Evolutionary conservation across 2,329 filamentous ascomycete species (phyloP).

Genomic region (Didymella keratinophila): DNA sequence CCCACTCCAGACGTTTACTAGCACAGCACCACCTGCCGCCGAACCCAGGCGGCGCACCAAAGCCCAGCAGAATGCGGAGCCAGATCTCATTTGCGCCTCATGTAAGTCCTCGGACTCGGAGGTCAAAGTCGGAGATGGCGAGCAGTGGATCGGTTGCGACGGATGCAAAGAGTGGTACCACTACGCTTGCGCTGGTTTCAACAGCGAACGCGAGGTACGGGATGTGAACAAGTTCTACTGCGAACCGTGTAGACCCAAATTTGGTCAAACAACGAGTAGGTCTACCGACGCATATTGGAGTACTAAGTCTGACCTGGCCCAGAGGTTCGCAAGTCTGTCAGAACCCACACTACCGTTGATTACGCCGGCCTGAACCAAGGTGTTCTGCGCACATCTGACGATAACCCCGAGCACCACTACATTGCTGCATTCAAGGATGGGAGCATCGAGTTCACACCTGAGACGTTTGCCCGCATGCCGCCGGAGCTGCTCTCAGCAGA

Average conservation of each 20-base stretch:
- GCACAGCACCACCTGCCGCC: constrained; percentile 22
- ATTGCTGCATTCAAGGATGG: constrained; percentile 72
- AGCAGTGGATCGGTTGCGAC: constrained; percentile 73
- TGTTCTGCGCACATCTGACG: constrained; percentile 69
- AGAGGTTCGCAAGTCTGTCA: constrained; percentile 70
- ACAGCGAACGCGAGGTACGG: constrained; percentile 68
- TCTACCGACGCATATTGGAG: constrained; percentile 36
- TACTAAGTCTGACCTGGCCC: constrained; percentile 38
- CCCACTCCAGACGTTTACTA: constrained; percentile 35
- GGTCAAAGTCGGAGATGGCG: constrained; percentile 60
- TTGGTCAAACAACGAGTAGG: constrained; percentile 69
- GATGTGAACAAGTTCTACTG: constrained; percentile 75
- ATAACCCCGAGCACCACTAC: constrained; percentile 72
- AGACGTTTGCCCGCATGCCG: constrained; percentile 69
- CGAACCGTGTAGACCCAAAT: constrained; percentile 63
- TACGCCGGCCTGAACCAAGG: constrained; percentile 73
- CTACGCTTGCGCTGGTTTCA: constrained; percentile 71
- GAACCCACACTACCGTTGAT: constrained; percentile 71
- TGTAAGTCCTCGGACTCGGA: constrained; percentile 65
- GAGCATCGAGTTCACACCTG: constrained; percentile 66
- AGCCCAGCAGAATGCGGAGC: constrained; percentile 40
- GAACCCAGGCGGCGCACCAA: constrained; percentile 18
- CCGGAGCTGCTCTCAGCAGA: constrained; percentile 70
- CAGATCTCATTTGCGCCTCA: constrained; percentile 61
- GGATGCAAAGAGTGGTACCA: constrained; percentile 75